Evolutionary conservation across 2,329 filamentous ascomycete species (phyloP).

Genomic region (Ophiostoma populinum): DNA sequence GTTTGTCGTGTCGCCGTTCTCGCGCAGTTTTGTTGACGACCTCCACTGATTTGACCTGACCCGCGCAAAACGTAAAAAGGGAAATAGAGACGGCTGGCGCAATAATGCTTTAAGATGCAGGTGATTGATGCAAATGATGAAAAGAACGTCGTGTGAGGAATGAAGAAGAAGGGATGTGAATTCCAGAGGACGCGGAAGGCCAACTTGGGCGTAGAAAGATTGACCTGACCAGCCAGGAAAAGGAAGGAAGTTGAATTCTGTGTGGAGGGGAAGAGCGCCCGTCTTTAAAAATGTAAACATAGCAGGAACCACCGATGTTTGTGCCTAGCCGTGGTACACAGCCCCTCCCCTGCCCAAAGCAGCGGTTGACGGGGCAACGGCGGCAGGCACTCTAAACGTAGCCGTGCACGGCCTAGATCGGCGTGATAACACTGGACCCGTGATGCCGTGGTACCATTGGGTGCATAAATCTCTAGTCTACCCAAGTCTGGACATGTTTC

Average conservation of each 20-base stretch:
- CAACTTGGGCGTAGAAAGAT: slow-evolving; percentile 9
- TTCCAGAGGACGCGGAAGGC: slow-evolving; percentile 7
- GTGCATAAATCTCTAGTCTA: too few relatives aligned
- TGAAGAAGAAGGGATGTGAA: slow-evolving; percentile 6
- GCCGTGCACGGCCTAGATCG: slow-evolving; percentile 1
- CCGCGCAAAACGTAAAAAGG: neutral
- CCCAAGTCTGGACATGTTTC: too few relatives aligned
- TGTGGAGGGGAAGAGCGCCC: slow-evolving; percentile 10
- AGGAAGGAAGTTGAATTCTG: neutral
- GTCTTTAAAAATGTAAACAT: slow-evolving; percentile 12
- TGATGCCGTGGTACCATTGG: slow-evolving; percentile 1
- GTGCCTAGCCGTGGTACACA: neutral
- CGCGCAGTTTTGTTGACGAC: slow-evolving; percentile 4
- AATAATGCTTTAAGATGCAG: slow-evolving; percentile 9
- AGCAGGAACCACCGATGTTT: slow-evolving; percentile 8
- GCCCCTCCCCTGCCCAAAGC: slow-evolving; percentile 4
- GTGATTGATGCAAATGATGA: slow-evolving; percentile 5
- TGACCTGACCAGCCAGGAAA: slow-evolving; percentile 2
- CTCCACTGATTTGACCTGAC: neutral
- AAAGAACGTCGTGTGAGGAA: slow-evolving; percentile 6
- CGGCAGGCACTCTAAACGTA: slow-evolving; percentile 7
- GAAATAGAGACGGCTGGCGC: neutral
- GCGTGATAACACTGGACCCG: slow-evolving; percentile 2
- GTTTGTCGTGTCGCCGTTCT: too few relatives aligned
- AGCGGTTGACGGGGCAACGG: slow-evolving; percentile 9